Evolutionary conservation across 331 rosid species (phyloP).

Genomic region (Quercus phellos): DNA sequence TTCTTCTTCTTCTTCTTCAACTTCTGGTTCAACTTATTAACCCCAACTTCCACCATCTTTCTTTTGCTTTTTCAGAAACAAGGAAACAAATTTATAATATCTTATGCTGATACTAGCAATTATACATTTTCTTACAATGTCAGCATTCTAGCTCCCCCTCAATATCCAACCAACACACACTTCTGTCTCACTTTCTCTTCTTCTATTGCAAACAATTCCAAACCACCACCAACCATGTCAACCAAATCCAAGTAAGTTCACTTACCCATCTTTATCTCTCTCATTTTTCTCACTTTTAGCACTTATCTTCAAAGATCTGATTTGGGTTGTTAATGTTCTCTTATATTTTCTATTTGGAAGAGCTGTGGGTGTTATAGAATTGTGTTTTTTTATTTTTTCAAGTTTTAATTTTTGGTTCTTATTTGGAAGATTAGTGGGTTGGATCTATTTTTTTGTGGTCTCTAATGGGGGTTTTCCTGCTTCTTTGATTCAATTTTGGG

Average conservation of each 20-base stretch:
- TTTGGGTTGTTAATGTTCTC: conserved; percentile 8
- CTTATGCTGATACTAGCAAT: conserved; percentile 31
- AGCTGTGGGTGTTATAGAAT: background rate
- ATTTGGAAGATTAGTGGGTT: conserved; percentile 13
- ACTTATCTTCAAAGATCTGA: conserved; percentile 44
- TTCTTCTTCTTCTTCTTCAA: background rate
- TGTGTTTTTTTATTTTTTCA: conserved; percentile 14
- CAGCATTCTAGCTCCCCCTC: conserved; percentile 27
- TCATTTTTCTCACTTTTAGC: background rate
- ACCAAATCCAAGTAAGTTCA: conserved; percentile 69
- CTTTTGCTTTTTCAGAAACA: background rate
- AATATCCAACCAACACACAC: conserved; percentile 18
- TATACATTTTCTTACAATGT: conserved; percentile 39
- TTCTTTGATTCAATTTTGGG: background rate
- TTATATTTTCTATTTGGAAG: background rate
- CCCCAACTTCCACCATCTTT: background rate
- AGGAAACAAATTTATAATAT: conserved; percentile 3
- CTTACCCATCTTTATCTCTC: conserved; percentile 10
- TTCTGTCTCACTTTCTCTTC: background rate
- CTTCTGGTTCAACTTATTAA: background rate
- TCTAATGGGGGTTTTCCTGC: background rate
- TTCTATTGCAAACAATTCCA: background rate
- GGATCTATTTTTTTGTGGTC: conserved; percentile 47
- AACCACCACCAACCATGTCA: conserved; percentile 49
- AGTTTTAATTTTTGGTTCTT: background rate